Evolutionary conservation across 768 basidiomycete species (phyloP).

Genomic region (Lactifluus pinguis): DNA sequence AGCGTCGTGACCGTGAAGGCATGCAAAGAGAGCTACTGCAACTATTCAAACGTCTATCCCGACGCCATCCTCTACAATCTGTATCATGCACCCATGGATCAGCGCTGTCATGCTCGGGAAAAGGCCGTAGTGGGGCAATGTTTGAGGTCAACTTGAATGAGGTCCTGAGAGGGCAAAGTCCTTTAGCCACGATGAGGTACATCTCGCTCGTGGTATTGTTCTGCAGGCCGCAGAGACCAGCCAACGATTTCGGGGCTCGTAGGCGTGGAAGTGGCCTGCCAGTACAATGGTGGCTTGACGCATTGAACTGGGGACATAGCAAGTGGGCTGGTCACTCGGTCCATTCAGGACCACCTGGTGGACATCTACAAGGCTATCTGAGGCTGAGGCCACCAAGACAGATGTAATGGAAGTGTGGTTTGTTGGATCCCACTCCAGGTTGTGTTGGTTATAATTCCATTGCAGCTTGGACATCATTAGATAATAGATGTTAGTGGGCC

Average conservation of each 20-base stretch:
- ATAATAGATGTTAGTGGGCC: no score
- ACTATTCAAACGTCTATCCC: slow-evolving; percentile 36
- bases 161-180: slow-evolving; percentile 59
- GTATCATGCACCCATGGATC: slow-evolving; percentile 31
- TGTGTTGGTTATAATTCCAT: no score
- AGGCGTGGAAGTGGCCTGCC: slow-evolving; percentile 37
- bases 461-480: no score
- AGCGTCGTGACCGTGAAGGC: slow-evolving; percentile 36
- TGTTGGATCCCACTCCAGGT: no score
- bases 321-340: slow-evolving; percentile 28
- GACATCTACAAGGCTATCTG: slow-evolving; percentile 25
- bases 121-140: background rate
- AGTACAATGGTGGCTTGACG: slow-evolving; percentile 23
- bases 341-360: slow-evolving; percentile 16
- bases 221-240: slow-evolving; percentile 37
- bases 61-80: slow-evolving; percentile 47
- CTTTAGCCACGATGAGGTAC: slow-evolving; percentile 27
- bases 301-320: slow-evolving; percentile 28
- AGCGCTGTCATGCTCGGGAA: background rate
- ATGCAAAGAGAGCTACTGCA: slow-evolving; percentile 22
- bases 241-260: slow-evolving; percentile 43
- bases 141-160: slow-evolving; percentile 34
- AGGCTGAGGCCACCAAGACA: background rate
- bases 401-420: no score
- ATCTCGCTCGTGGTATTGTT: slow-evolving; percentile 7